A percentile compares a stretch with the other conserved stretches of the same genome.
Evolutionary conservation across 2,329 filamentous ascomycete genomes (phyloP).

Genomic region (Monosporascus sp.): DNA sequence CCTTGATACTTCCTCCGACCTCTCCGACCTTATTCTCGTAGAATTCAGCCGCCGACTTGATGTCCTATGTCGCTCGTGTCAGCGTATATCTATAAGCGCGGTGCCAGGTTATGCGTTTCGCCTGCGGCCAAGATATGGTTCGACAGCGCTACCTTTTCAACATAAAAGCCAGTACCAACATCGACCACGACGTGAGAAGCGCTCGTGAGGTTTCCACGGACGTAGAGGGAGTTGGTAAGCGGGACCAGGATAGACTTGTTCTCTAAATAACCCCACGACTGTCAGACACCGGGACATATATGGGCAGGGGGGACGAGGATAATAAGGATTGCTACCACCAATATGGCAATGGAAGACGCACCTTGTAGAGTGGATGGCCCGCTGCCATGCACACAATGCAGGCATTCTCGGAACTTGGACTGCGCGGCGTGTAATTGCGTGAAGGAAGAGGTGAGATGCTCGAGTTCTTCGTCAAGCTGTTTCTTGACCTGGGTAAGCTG

Average conservation of each 20-base stretch:
- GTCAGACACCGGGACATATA: neutral
- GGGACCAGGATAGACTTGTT: slow-evolving; percentile 74
- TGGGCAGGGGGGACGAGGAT: neutral
- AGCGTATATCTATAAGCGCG: slow-evolving; percentile 1
- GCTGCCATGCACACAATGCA: slow-evolving; percentile 66
- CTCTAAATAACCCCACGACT: slow-evolving; percentile 14
- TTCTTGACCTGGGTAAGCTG: slow-evolving; percentile 91
- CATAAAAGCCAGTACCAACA: slow-evolving; percentile 25
- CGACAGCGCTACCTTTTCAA: slow-evolving; percentile 69
- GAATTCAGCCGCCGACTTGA: slow-evolving; percentile 49
- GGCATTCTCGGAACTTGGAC: slow-evolving; percentile 85
- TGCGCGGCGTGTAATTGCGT: slow-evolving; percentile 85
- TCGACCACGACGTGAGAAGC: slow-evolving; percentile 59
- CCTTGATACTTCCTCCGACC: slow-evolving; percentile 47
- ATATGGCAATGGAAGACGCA: slow-evolving; percentile 8
- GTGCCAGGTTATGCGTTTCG: neutral
- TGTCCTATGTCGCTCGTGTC: slow-evolving; percentile 34
- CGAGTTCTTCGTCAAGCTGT: slow-evolving; percentile 91
- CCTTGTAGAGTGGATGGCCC: slow-evolving; percentile 32
- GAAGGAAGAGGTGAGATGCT: slow-evolving; percentile 88
- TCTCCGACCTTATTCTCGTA: slow-evolving; percentile 53
- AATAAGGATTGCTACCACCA: neutral
- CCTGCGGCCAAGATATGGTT: too few species aligned
- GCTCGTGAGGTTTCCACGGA: slow-evolving; percentile 73
- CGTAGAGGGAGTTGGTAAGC: slow-evolving; percentile 89